A percentile compares a stretch with the other conserved stretches of the same genome.
Evolutionary conservation across 2,329 filamentous ascomycete genomes (phyloP).

Genomic region (Verticillium tricorpus): DNA sequence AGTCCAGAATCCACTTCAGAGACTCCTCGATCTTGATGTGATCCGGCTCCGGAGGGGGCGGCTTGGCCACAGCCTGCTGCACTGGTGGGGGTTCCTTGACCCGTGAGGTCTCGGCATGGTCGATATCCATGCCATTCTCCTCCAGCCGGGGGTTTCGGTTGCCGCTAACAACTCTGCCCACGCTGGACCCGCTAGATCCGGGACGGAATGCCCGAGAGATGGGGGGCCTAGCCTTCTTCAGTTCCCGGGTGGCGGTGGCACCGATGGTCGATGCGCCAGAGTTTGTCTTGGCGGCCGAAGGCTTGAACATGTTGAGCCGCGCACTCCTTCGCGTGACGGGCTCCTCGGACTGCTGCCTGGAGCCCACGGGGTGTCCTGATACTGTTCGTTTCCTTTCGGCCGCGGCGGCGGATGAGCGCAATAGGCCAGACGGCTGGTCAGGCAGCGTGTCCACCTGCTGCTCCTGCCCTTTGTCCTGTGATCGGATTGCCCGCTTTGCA

Average conservation of each 20-base stretch:
- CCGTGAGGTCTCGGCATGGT: conserved; percentile 57
- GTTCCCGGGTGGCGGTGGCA: conserved; percentile 61
- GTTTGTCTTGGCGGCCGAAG: conserved; percentile 62
- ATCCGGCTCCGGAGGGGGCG: conserved; percentile 41
- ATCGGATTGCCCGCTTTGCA: conserved; percentile 34
- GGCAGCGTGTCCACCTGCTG: conserved; percentile 30
- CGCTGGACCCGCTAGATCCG: conserved; percentile 61
- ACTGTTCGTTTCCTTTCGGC: conserved; percentile 82
- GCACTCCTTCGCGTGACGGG: conserved; percentile 67
- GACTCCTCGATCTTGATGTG: conserved; percentile 67
- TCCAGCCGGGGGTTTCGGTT: conserved; percentile 69
- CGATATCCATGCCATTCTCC: conserved; percentile 63
- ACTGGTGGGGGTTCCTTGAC: conserved; percentile 33
- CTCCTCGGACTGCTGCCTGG: conserved; percentile 50
- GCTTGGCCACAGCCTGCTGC: conserved; percentile 32
- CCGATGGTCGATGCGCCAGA: conserved; percentile 53
- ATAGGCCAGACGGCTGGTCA: conserved; percentile 33
- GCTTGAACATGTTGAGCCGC: conserved; percentile 64
- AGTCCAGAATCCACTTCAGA: conserved; percentile 69
- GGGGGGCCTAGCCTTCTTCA: conserved; percentile 80
- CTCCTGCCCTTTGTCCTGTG: conserved; percentile 29
- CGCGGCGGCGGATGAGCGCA: conserved; percentile 38
- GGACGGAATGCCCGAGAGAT: conserved; percentile 62
- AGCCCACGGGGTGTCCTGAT: conserved; percentile 70
- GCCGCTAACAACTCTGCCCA: conserved; percentile 84